Conservation (phyloP, 2,329 filamentous ascomycete genomes). For the Colletotrichum orchidophilum region DNA sequence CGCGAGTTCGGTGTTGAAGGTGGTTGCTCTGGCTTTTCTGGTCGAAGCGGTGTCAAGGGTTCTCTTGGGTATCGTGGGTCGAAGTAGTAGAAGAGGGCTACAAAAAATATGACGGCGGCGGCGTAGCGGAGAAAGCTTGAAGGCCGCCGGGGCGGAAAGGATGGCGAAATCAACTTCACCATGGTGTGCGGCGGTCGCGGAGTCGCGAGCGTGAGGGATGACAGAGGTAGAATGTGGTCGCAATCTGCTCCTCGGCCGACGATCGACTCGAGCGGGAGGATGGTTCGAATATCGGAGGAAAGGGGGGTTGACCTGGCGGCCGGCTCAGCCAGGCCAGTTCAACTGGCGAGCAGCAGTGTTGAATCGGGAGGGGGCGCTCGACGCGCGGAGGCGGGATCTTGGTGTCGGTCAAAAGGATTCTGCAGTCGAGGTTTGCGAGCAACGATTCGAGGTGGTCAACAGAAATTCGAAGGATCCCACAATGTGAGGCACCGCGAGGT, state of each 20-base stretch:
- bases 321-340: constrained; percentile 31
- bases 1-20: constrained; percentile 32
- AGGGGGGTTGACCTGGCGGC: constrained; percentile 18
- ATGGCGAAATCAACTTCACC: constrained; percentile 47
- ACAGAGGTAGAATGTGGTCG: not conserved
- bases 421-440: not conserved
- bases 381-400: not conserved
- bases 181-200: constrained; percentile 7
- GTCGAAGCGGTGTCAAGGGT: constrained; percentile 5
- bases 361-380: not conserved
- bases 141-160: constrained; percentile 53
- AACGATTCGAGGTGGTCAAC: not conserved
- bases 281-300: not conserved
- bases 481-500: not conserved
- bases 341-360: not conserved
- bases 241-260: not conserved
- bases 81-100: constrained; percentile 45
- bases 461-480: not conserved
- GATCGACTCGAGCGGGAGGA: not conserved
- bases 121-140: constrained; percentile 68
- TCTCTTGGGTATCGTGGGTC: constrained; percentile 26
- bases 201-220: not conserved
- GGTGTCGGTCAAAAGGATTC: not conserved
- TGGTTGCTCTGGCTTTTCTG: constrained; percentile 27
- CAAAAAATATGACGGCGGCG: constrained; percentile 67